A percentile compares a stretch with the other conserved stretches of the same genome.
Evolutionary conservation across 345 rosid species (phyloP).

Genomic region (Passiflora organensis): DNA sequence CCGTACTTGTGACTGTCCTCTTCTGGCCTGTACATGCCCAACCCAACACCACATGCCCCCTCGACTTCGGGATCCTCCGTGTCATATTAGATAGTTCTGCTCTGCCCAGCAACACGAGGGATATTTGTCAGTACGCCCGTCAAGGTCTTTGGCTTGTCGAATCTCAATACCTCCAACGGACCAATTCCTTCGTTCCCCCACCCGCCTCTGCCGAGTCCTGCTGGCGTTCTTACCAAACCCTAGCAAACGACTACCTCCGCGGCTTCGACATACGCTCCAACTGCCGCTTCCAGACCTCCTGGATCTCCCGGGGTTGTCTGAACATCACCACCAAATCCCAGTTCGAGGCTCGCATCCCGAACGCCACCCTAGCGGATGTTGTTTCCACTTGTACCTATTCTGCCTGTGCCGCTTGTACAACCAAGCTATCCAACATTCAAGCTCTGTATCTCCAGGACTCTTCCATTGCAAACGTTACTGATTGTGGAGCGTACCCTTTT

Average conservation of each 20-base stretch:
- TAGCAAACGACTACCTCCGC: conserved; percentile 29
- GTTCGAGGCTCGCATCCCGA: conserved; percentile 43
- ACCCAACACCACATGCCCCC: neutral
- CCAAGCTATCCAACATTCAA: conserved; percentile 43
- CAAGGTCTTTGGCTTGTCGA: conserved; percentile 66
- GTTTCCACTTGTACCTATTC: conserved; percentile 56
- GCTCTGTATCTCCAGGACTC: conserved; percentile 37
- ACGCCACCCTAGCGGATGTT: conserved; percentile 24
- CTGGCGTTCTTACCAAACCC: conserved; percentile 49
- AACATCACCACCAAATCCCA: conserved; percentile 59
- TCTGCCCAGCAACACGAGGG: too few species aligned
- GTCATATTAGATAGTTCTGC: too few species aligned
- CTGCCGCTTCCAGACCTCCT: conserved; percentile 65
- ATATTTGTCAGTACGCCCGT: conserved; percentile 45
- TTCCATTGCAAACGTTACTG: conserved; percentile 63
- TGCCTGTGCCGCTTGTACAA: conserved; percentile 73
- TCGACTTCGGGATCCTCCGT: neutral
- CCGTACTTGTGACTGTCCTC: neutral
- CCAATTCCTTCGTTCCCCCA: conserved; percentile 55
- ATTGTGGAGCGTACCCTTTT: conserved; percentile 49
- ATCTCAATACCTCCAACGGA: conserved; percentile 55
- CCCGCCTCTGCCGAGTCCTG: conserved; percentile 56
- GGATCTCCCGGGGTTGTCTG: conserved; percentile 79
- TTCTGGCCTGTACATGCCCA: neutral
- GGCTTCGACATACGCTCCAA: conserved; percentile 45